Base-by-base conservation (phyloP, 2,329 filamentous ascomycete genomes). In the Aspergillus viridinutans region DNA sequence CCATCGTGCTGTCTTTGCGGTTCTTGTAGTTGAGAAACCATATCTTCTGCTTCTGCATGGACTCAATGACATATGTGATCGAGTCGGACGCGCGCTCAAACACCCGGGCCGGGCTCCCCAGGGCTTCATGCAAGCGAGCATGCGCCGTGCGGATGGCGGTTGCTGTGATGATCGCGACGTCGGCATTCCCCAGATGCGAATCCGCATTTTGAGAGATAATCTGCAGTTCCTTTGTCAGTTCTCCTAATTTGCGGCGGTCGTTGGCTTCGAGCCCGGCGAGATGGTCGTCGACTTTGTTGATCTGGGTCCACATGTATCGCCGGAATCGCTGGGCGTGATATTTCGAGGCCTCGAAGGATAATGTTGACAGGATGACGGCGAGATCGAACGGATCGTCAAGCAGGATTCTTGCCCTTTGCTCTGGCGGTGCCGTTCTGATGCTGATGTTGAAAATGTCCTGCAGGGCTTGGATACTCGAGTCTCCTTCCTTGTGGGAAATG, bases 161-260 rank as follows among this genome's bases (percentile, higher is more conserved):
- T 0, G 61, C 62, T 9, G 64, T 68, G 48, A 63, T 61, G 6
- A 69, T 60, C 17, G 63, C 64, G 6, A 70, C 63, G 42, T 70
- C 62, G 3, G 65, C 64, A 43, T 70, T 70, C 21, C 58, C 67
- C 9, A 69, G 56, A 49, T 66, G 65, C 0, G 64, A 64, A 52
- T 71, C 67, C 2, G 62, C 64, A 38, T 66, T 67, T 45, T 70
- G 64, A 8, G 66, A 66, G 20, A 71, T 64, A 21, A 69, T 64
- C 23, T 72, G 69, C 7, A 72, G 61, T 40, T 69, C 52, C 45
- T 67, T 68, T 21, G 67, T 66, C 9, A 67, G 51, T 4, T 67
- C 59, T 42, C 61, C 55, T 6, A 70, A 57, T 12, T 61, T 59
- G n/a, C 56, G 48, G 14, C 64, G 63, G 43, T 69, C 66, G 25